These are phyloP conservation scores for Saccharomycopsis malanga DNA, from an alignment of 805 yeast species.

Conservation along the genomic window DNA sequence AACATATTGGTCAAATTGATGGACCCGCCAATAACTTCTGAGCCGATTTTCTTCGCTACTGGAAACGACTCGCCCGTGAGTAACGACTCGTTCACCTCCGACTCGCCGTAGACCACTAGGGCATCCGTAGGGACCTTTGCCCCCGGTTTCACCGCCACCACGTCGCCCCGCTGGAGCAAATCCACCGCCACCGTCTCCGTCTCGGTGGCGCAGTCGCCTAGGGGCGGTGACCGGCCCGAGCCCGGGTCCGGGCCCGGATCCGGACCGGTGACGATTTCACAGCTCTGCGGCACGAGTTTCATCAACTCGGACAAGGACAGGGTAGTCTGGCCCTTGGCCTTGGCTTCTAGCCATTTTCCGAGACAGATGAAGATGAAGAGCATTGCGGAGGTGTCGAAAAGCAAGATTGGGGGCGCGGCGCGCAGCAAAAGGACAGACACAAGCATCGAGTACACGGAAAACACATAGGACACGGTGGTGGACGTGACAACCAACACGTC, in stretches of 20 bases:
- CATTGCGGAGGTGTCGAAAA: constrained; percentile 87
- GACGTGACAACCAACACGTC: constrained; percentile 83
- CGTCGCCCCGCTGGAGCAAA: constrained; percentile 68
- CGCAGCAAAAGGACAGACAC: constrained; percentile 39
- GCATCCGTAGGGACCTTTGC: constrained; percentile 93
- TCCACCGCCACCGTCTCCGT: constrained; percentile 58
- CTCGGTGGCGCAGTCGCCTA: background rate
- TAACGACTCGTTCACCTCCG: constrained; percentile 84
- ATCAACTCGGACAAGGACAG: constrained; percentile 77
- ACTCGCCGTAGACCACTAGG: constrained; percentile 60
- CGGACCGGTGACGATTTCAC: constrained; percentile 53
- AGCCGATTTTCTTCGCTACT: constrained; percentile 54
- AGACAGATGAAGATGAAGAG: constrained; percentile 73
- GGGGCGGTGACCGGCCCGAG: background rate
- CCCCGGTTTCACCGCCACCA: constrained; percentile 77
- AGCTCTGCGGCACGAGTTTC: constrained; percentile 71
- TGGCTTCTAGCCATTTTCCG: constrained; percentile 88
- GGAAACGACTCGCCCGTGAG: constrained; percentile 90
- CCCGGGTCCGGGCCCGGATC: background rate
- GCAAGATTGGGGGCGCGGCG: constrained; percentile 42
- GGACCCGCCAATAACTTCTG: constrained; percentile 80
- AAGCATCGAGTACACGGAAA: constrained; percentile 60
- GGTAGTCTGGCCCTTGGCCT: constrained; percentile 91
- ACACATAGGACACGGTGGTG: constrained; percentile 68
- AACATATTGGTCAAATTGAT: constrained; percentile 73